Base-by-base conservation (phyloP, 495 filamentous ascomycete genomes). In the Niebla homalea region DNA sequence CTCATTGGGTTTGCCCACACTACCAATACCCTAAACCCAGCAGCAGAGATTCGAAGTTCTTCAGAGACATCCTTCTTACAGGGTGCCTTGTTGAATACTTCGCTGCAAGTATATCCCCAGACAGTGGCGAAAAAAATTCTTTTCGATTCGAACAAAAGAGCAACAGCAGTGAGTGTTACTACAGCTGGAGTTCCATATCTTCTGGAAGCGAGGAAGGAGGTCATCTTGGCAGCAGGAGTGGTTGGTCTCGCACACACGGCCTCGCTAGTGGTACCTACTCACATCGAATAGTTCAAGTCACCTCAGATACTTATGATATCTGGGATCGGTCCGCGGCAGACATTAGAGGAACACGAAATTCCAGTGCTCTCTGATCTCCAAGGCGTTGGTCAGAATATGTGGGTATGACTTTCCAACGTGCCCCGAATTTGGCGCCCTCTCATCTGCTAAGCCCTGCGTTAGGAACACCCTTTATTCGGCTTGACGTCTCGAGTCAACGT, bases 301-400 rank as follows among this genome's bases (percentile, higher is more conserved):
- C 74, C 74, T 0, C 72, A 76, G 43, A 56, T 78, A 5, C 60
- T 77, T 25, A 68, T 74, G 54, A 61, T 72, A n/a, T 76, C 72
- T n/a, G 73, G 73, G 1, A 60, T 76, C 40, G 73, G 72, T 1
- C 72, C 70, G 0, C 55, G 50, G 35, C 55, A 48, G 2, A 62
- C 57, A 5, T 54, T 75, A 0, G 43, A 67, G 40, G 21, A 58
- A 36, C 50, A 64, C 23, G 57, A 56, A 25, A 71, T 75, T 22
- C 60, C 58, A n/a, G 64, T 72, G n/a, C 21, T 72, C 2, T 58
- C 57, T 4, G 57, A 72, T 41, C 57, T 57, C 18, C 62, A 67
- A 0, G 67, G 72, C 46, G 72, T 75, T 10, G 72, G 72, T 8
- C 66, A 74, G 57, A 63, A 63, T 36, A 57, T 73, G 64, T 52